Evolutionary conservation across 2,329 filamentous ascomycete species (phyloP), one percentile per base, ranked within the genome.

Genomic region (Colletotrichum ledebouriae): DNA sequence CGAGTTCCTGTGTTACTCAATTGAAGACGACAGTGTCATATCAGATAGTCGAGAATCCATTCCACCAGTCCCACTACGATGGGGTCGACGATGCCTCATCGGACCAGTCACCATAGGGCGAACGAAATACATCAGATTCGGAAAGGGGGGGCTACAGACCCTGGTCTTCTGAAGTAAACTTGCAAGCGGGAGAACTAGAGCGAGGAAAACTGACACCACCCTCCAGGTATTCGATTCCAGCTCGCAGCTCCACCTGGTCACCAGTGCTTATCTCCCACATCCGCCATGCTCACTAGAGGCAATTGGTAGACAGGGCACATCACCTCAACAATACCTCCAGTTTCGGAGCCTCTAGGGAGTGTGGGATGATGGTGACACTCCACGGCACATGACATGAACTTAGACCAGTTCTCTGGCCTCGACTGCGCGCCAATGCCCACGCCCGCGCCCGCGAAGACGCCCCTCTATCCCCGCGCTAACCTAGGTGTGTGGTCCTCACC

Each of bases 341-440:
- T 39, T 25, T 34, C 33, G n/a, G 6, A 42, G 33, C 66, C 29
- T 34, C 17, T 53, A 59, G 61, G 65, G 65, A 65, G 61, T 50
- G 64, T 53, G 53, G 53, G 60, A 64, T 39, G 20, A 44, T 59
- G 49, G 61, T 60, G 61, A 68, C 66, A 68, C 55, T 52, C 59
- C 53, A 60, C 56, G 56, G 55, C 61, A 68, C 56, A 68, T 66
- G 61, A 56, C 66, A 65, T 65, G 17, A 33, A 57, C 49, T 66
- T 20, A 59, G 33, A 50, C 49, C 66, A 69, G 62, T 17, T 29
- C 39, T n/a, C 62, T 52, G 41, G 66, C 41, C 55, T 65, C 61
- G 53, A 65, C 42, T 42, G 41, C 29, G 39, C 41, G 13, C 15
- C 11, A 22, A 17, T 34, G 22, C 49, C n/a, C 47, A 55, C 46